Percentiles rank a stretch among this genome's conserved stretches.
Conservation (phyloP, 1,284 basidiomycete species). For the Tilletia horrida region DNA sequence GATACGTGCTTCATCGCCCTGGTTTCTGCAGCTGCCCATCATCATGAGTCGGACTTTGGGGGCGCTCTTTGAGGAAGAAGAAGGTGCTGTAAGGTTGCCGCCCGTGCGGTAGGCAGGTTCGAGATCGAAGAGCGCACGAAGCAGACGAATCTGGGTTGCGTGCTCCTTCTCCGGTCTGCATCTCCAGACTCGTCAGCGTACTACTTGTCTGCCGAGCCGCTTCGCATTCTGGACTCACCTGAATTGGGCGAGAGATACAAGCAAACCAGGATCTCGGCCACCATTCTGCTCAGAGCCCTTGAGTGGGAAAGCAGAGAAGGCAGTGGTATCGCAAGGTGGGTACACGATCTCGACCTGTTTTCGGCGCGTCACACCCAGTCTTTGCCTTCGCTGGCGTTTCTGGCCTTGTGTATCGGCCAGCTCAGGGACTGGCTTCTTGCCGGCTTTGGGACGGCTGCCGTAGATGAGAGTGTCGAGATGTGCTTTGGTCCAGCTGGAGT, state of each 20-base stretch:
- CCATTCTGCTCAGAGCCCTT: conserved; percentile 47
- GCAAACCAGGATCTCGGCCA: conserved; percentile 6
- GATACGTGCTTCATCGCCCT: conserved; percentile 70
- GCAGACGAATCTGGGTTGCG: conserved; percentile 70
- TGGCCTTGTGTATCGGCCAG: neutral
- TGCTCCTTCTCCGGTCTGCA: conserved; percentile 92
- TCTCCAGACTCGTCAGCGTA: neutral
- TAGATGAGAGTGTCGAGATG: conserved; percentile 65
- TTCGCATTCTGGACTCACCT: conserved; percentile 16
- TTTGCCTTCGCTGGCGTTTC: neutral
- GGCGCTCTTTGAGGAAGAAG: neutral
- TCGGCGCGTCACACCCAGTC: neutral
- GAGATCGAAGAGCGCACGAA: conserved; percentile 63
- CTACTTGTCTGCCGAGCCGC: too few species aligned
- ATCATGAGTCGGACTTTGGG: conserved; percentile 59
- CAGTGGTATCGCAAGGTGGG: conserved; percentile 84
- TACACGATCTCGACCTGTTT: conserved; percentile 64
- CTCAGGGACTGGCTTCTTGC: conserved; percentile 53
- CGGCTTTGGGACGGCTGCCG: conserved; percentile 51
- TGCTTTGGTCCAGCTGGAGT: conserved; percentile 88
- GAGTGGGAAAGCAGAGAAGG: conserved; percentile 67
- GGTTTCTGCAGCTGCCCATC: conserved; percentile 79
- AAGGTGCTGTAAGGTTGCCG: conserved; percentile 31
- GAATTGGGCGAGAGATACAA: conserved; percentile 67
- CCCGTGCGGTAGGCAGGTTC: conserved; percentile 62